Evolutionary conservation across 352 stramenopile genomes (phyloP), one percentile per base, ranked within the genome.

Genomic region (Phytophthora chlamydospora): DNA sequence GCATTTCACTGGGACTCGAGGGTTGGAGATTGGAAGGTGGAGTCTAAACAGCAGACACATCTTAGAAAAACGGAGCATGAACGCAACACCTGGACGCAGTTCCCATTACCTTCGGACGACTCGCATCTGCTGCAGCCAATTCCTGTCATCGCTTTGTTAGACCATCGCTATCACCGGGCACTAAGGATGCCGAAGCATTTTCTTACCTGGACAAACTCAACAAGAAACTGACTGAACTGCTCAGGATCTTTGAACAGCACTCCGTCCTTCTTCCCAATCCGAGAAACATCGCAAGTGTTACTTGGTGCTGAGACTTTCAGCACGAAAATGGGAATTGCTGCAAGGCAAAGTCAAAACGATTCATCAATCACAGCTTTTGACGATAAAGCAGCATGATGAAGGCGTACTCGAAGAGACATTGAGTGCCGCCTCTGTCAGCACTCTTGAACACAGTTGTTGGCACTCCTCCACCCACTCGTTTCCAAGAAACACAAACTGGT

Each of bases 281-380:
- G 48, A 27, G 61, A 62, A 21, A 75, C 29, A 3, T 81, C 80
- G 36, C 74, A 81, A 14, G 86, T 63, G 9, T 71, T 34, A 2
- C 29, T 31, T 19, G 61, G 33, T 39, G 44, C 62, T n/a, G 62
- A 41, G 14, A 95, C 44, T 63, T 92, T 91, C 48, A 93, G 41
- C 6, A 95, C 75, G 50, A 91, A 89, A 34, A 93, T 86, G 11
- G 80, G 82, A 33, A 92, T 87, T 9, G 75, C 85, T 94, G 29
- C 8, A 39, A 46, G 14, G 11, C 17, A 43, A 6, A 44, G 39
- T 6, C 24, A 41, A 19, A 31, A 24, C 2, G 27, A 8, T 33
- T 54, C 34, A 24, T 58, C 6, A 53, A 27, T 6, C 24, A 29
- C 24, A 4, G 24, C 24, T 29, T 29, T 29, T 29, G n/a, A 41